These are phyloP conservation scores for Pseudogymnoascus pannorum DNA, from an alignment of 2,329 filamentous ascomycete species.

Conservation along the genomic window DNA sequence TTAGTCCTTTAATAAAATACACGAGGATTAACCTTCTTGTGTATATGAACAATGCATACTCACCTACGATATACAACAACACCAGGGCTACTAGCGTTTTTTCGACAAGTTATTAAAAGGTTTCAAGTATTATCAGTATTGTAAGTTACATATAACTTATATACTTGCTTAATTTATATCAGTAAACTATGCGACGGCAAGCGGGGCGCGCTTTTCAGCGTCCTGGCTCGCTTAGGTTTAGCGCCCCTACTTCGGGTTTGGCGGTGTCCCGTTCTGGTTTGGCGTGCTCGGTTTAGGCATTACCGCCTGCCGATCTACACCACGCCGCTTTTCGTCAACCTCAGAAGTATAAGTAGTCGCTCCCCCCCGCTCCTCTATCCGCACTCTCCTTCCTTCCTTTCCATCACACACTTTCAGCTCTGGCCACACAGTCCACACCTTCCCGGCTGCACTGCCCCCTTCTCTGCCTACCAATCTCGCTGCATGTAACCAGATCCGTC, in stretches of 20 bases:
- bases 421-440: not conserved
- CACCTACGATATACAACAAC: no score
- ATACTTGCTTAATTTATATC: no score
- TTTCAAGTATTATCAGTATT: no score
- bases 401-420: slow-evolving; percentile 1
- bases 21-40: no score
- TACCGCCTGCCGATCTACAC: not conserved
- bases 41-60: no score
- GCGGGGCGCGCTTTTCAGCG: not conserved
- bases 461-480: not conserved
- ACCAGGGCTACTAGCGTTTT: no score
- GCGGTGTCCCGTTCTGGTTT: not conserved
- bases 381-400: not conserved
- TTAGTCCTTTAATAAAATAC: no score
- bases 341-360: slow-evolving; percentile 2
- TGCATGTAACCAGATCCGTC: not conserved
- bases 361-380: not conserved
- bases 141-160: no score
- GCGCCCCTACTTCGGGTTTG: no score
- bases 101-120: no score
- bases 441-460: not conserved
- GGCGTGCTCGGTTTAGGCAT: not conserved
- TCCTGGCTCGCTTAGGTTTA: not conserved
- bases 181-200: not conserved
- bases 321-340: not conserved